These are phyloP conservation scores for Eutrema salsugineum DNA, from an alignment of 441 rosid species.

Conservation along the genomic window DNA sequence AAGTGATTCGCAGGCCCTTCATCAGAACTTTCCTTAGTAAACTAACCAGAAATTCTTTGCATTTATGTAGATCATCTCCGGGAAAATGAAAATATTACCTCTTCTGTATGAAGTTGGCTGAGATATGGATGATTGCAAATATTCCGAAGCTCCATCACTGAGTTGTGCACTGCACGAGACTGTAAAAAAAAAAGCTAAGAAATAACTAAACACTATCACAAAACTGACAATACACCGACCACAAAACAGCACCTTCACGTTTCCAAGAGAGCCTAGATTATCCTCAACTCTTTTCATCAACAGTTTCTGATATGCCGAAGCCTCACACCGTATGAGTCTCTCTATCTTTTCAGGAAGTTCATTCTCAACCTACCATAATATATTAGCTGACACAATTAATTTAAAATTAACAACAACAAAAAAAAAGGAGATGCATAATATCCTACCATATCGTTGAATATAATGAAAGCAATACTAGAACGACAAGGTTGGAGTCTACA, in stretches of 20 bases:
- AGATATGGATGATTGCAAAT: constrained; percentile 97
- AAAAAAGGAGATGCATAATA: background rate
- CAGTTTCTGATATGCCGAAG: constrained; percentile 96
- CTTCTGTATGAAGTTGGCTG: constrained; percentile 94
- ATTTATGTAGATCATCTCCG: background rate
- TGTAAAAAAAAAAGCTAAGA: constrained; percentile 32
- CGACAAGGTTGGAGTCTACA: constrained; percentile 3
- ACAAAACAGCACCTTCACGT: constrained; percentile 59
- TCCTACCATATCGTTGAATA: background rate
- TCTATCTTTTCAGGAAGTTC: constrained; percentile 93
- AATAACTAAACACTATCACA: background rate
- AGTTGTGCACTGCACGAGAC: constrained; percentile 90
- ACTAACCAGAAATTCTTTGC: background rate
- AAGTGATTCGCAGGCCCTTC: constrained; percentile 1
- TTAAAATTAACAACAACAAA: background rate
- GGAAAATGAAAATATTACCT: constrained; percentile 47
- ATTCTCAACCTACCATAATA: constrained; percentile 74
- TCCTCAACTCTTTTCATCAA: constrained; percentile 96
- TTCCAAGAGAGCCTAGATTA: constrained; percentile 88
- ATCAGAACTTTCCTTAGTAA: background rate
- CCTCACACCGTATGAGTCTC: constrained; percentile 90
- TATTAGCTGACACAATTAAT: constrained; percentile 7
- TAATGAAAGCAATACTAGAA: background rate
- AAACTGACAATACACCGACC: background rate
- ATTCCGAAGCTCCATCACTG: constrained; percentile 97